Evolutionary conservation across 2,329 filamentous ascomycete species (phyloP).

Genomic region (Stagonosporopsis cucurbitacearum): DNA sequence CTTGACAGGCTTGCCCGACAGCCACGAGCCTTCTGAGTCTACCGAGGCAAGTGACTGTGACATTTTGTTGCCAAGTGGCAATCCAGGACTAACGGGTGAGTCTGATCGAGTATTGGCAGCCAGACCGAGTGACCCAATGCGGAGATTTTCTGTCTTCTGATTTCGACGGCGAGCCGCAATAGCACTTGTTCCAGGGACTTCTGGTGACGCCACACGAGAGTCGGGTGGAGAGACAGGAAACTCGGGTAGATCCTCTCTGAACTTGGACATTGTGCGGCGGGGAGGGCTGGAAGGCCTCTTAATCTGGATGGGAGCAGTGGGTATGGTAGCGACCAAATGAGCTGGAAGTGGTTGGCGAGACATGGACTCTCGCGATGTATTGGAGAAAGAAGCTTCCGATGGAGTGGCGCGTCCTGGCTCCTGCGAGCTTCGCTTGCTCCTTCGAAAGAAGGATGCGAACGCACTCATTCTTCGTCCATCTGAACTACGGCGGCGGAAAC

Average conservation of each 20-base stretch:
- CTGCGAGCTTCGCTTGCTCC: conserved; percentile 57
- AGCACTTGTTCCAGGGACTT: conserved; percentile 59
- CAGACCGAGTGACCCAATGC: conserved; percentile 34
- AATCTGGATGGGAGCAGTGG: conserved; percentile 45
- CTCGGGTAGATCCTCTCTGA: conserved; percentile 90
- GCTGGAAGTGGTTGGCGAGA: conserved; percentile 60
- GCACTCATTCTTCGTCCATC: conserved; percentile 45
- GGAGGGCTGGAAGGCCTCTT: conserved; percentile 64
- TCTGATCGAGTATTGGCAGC: conserved; percentile 47
- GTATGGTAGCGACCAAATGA: conserved; percentile 53
- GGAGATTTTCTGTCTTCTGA: conserved; percentile 44
- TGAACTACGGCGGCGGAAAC: conserved; percentile 41
- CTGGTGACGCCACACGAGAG: conserved; percentile 80
- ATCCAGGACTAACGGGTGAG: conserved; percentile 50
- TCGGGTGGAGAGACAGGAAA: conserved; percentile 84
- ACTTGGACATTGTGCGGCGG: conserved; percentile 85
- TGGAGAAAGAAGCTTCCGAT: conserved; percentile 78
- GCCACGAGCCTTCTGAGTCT: conserved; percentile 95
- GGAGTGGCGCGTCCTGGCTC: conserved; percentile 62
- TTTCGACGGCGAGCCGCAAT: conserved; percentile 52
- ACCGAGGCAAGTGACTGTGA: conserved; percentile 91
- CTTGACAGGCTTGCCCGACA: conserved; percentile 74
- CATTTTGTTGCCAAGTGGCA: conserved; percentile 51
- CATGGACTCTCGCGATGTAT: conserved; percentile 90
- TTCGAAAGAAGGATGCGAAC: conserved; percentile 70